These are phyloP conservation scores for Remersonia thermophila DNA, from an alignment of 2,329 filamentous ascomycete genomes.

Conservation along the genomic window DNA sequence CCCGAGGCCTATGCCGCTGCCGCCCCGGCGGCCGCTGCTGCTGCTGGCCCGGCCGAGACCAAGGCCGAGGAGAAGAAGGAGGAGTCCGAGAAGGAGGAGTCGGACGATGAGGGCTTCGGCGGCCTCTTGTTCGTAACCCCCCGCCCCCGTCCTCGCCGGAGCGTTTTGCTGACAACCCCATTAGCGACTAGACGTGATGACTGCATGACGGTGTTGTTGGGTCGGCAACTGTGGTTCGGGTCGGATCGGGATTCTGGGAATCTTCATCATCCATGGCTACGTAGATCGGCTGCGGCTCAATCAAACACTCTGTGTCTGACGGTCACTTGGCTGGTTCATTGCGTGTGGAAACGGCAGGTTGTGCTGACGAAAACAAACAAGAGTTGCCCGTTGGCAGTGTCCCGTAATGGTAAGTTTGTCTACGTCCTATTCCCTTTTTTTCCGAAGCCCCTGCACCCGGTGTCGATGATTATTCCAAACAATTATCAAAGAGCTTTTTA, in stretches of 20 bases:
- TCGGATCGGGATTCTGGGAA: slow-evolving; percentile 31
- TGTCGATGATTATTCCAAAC: slow-evolving; percentile 45
- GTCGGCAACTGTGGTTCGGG: slow-evolving; percentile 30
- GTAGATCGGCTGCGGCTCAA: slow-evolving; percentile 39
- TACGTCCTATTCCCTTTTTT: slow-evolving; percentile 15
- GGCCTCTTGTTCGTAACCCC: slow-evolving; percentile 54
- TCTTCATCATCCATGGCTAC: slow-evolving; percentile 27
- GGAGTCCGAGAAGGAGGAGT: slow-evolving; percentile 57
- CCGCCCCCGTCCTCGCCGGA: not conserved
- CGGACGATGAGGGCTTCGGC: slow-evolving; percentile 58
- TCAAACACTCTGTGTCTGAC: slow-evolving; percentile 24
- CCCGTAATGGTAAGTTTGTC: too few relatives aligned
- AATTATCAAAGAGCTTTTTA: slow-evolving; percentile 53
- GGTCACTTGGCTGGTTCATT: slow-evolving; percentile 3
- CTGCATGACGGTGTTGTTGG: slow-evolving; percentile 27
- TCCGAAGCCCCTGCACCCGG: not conserved
- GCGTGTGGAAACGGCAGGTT: slow-evolving; percentile 5
- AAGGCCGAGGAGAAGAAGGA: slow-evolving; percentile 49
- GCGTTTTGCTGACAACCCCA: slow-evolving; percentile 26
- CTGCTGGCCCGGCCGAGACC: slow-evolving; percentile 37
- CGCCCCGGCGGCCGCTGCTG: slow-evolving; percentile 56
- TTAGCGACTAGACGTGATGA: slow-evolving; percentile 39
- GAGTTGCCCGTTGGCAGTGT: not conserved
- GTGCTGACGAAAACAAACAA: slow-evolving; percentile 1
- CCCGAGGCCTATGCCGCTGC: slow-evolving; percentile 87